Base-by-base conservation (phyloP, 1,139 yeast genomes). In the Pichia sorboxylosa region DNA sequence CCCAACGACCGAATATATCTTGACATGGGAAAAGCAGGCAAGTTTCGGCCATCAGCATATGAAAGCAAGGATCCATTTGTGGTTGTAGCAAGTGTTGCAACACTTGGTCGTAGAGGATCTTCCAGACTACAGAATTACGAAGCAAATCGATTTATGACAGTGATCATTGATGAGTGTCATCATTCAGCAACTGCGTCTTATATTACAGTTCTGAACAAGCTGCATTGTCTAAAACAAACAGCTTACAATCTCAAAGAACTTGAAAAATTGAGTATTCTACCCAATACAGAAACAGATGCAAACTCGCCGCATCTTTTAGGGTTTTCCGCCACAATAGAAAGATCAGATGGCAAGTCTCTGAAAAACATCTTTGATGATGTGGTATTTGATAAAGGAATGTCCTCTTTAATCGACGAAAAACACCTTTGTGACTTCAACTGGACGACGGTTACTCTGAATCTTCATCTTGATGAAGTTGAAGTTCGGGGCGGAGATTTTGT, bases 161-260 rank as follows among this genome's bases (percentile, higher is more conserved):
- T 90, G 17, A 75, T 87, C 16, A 63, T 87, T 2, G 98, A 87
- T 54, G 98, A 87, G 51, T 94, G 95, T 30, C 98, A 87, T 48
- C 97, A 87, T 56, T 79, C 94, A 0, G 80, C 83, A 1, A 90
- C 95, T 0, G 48, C 55, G 11, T 65, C 87, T 0, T 90, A 90
- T 62, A 29, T 58, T 13, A 63, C 64, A 27, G 64, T 85, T 1
- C 54, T 84, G 33, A 51, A 61, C 5, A 65, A 81, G 44, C 75
- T 87, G 47, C 60, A 63, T 1, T 81, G 83, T 3, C 37, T 48
- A 15, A 48, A 51, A 2, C 6, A 11, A 10, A n/a, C 25, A 23
- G 14, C n/a, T 10, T 14, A 6, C 13, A 7, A 7, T 7, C 38
- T 59, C 0, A 52, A 59, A 1, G 9, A 5, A 5, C 10, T 8